Percentiles rank a stretch among this genome's conserved stretches.
Conservation (phyloP, 164 flowering plant species). For the Umbellularia californica region DNA sequence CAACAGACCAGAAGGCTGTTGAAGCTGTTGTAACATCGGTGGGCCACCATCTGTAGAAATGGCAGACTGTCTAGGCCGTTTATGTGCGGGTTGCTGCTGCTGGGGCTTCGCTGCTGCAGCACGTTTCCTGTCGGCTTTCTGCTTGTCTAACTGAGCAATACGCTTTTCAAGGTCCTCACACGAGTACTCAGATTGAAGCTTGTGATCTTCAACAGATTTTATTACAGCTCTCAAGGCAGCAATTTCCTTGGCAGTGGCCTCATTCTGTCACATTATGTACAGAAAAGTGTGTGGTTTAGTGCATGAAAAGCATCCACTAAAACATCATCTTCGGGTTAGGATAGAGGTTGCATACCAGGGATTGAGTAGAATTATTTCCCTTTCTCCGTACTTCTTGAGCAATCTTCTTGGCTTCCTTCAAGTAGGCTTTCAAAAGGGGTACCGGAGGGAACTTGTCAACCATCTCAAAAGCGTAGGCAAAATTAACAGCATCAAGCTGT, state of each 20-base stretch:
- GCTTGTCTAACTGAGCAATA: slow-evolving; percentile 44
- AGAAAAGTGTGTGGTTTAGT: background rate
- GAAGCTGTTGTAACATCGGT: background rate
- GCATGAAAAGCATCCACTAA: background rate
- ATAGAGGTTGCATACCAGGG: slow-evolving; percentile 32
- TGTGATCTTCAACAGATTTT: slow-evolving; percentile 47
- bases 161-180: slow-evolving; percentile 34
- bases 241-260: slow-evolving; percentile 44
- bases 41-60: slow-evolving; percentile 6
- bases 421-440: slow-evolving; percentile 40
- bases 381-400: slow-evolving; percentile 31
- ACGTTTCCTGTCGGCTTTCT: slow-evolving; percentile 39
- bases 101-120: slow-evolving; percentile 21
- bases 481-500: slow-evolving; percentile 55
- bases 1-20: background rate
- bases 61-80: slow-evolving; percentile 26
- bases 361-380: slow-evolving; percentile 29
- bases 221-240: slow-evolving; percentile 44
- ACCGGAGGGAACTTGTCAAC: slow-evolving; percentile 64
- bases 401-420: slow-evolving; percentile 37
- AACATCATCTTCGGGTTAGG: background rate
- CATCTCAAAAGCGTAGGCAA: slow-evolving; percentile 47
- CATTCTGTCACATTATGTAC: slow-evolving; percentile 39
- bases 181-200: slow-evolving; percentile 51
- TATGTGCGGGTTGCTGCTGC: slow-evolving; percentile 28